Base-by-base conservation (phyloP, 1,284 basidiomycete species). In the Bjerkandera adusta region DNA sequence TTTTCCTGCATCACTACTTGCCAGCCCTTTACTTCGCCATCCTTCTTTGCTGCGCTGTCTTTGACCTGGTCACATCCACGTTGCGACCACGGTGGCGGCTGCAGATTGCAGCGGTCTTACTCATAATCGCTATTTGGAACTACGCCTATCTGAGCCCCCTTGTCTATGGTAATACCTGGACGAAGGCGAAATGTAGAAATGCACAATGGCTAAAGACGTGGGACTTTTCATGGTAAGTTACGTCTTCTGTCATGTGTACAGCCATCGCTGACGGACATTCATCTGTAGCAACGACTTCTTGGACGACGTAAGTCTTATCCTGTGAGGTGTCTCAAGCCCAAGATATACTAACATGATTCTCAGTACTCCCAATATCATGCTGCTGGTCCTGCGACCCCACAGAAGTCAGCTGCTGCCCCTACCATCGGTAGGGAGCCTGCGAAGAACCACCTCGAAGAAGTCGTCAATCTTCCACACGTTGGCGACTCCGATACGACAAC, bases 1-100 rank as follows among this genome's bases (percentile, higher is more conserved):
- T 98, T 36, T 98, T 98, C 79, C 67, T 98, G 22, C 95, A 98
- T 64, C 95, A 98, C 70, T 97, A 98, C 66, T 87, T 97, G 66
- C 95, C 95, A 0, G 92, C 96, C 0, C 75, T 99, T 12, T 99
- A 97, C 68, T 98, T 95, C 62, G 85, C 92, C 16, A 84, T 98
- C 55, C 77, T 99, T 7, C 72, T 94, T 21, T 76, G 79, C 24
- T 88, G 86, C 44, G 76, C 75, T 1, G 75, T 90, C 1, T 97
- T 98, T 59, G 97, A 99, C 65, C 77, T 93, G 34, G 66, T 82
- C 29, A 97, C 94, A 0, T 86, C 86, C 24, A 77, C 78, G 1
- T 69, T 98, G 7, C 77, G 86, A 13, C 90, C 92, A 0, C 75
- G 82, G 20, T 68, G 89, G 18, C 77, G 95, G 8, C 67, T 97